Evolutionary conservation across 208 protist species (phyloP).

Genomic region (Crithidia sp.): DNA sequence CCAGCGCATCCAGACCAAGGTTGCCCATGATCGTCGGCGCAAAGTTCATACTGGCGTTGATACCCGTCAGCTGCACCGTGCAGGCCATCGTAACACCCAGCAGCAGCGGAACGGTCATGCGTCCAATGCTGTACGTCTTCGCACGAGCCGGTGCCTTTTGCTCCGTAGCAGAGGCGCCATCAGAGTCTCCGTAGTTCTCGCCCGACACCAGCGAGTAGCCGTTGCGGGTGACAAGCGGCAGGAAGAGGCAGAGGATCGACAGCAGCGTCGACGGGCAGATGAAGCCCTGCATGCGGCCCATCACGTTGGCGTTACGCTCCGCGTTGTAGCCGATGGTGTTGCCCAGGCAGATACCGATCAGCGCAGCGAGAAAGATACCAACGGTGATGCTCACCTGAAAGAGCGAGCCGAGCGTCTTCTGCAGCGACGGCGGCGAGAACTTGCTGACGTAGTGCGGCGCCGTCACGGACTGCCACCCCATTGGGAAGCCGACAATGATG

Average conservation of each 20-base stretch:
- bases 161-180: background rate
- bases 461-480: conserved; percentile 43
- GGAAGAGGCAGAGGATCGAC: conserved; percentile 1
- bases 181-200: conserved; percentile 13
- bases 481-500: conserved; percentile 50
- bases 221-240: conserved; percentile 22
- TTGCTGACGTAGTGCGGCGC: conserved; percentile 59
- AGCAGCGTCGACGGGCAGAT: conserved; percentile 10
- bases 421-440: conserved; percentile 34
- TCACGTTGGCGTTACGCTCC: conserved; percentile 27
- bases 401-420: conserved; percentile 34
- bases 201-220: conserved; percentile 4
- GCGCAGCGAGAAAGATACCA: conserved; percentile 36
- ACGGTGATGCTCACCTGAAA: conserved; percentile 44
- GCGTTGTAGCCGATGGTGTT: conserved; percentile 26
- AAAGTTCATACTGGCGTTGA: conserved; percentile 61
- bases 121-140: background rate
- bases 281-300: conserved; percentile 38
- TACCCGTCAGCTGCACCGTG: conserved; percentile 55
- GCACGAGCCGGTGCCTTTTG: background rate
- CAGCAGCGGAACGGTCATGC: conserved; percentile 18
- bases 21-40: conserved; percentile 42
- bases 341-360: conserved; percentile 34
- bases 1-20: conserved; percentile 34
- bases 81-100: conserved; percentile 33